Conservation (phyloP, 2,329 filamentous ascomycete genomes). For the Paracoccidioides brasiliensis region DNA sequence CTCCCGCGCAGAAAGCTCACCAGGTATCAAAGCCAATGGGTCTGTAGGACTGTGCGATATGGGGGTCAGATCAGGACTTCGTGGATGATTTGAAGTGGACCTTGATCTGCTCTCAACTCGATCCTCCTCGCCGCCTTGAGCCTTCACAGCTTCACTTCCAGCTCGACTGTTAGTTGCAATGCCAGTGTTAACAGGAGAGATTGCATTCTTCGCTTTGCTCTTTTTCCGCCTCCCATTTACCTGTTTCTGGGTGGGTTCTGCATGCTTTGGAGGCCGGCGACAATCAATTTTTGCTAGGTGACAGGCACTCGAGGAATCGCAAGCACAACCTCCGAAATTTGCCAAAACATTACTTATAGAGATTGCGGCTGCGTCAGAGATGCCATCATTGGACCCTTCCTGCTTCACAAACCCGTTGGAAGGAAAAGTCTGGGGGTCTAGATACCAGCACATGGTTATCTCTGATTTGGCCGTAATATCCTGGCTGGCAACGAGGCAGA, state of each 20-base stretch:
- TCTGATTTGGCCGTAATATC: slow-evolving; percentile 49
- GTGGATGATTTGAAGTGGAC: slow-evolving; percentile 43
- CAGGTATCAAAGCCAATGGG: slow-evolving; percentile 24
- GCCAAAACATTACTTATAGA: slow-evolving; percentile 37
- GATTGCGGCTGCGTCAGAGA: slow-evolving; percentile 29
- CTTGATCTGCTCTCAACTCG: slow-evolving; percentile 43
- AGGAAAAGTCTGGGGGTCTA: slow-evolving; percentile 28
- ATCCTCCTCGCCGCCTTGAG: slow-evolving; percentile 40
- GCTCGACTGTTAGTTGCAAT: slow-evolving; percentile 43
- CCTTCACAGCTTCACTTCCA: slow-evolving; percentile 43
- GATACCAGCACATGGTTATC: slow-evolving; percentile 37
- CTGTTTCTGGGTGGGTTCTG: slow-evolving; percentile 28
- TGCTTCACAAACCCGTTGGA: slow-evolving; percentile 29
- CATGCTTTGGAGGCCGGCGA: slow-evolving; percentile 23
- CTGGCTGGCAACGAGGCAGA: slow-evolving; percentile 79
- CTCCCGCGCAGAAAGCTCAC: slow-evolving; percentile 48
- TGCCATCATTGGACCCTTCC: slow-evolving; percentile 25
- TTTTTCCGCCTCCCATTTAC: slow-evolving; percentile 37
- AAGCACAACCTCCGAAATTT: slow-evolving; percentile 39
- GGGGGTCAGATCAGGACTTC: slow-evolving; percentile 50
- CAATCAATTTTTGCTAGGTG: slow-evolving; percentile 33
- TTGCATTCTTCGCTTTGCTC: slow-evolving; percentile 31
- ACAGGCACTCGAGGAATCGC: slow-evolving; percentile 26
- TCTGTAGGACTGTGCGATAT: slow-evolving; percentile 39
- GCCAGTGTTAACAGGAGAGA: slow-evolving; percentile 43